Conservation (phyloP, 140 eudicot genomes). For the Erigeron philadelphicus region DNA sequence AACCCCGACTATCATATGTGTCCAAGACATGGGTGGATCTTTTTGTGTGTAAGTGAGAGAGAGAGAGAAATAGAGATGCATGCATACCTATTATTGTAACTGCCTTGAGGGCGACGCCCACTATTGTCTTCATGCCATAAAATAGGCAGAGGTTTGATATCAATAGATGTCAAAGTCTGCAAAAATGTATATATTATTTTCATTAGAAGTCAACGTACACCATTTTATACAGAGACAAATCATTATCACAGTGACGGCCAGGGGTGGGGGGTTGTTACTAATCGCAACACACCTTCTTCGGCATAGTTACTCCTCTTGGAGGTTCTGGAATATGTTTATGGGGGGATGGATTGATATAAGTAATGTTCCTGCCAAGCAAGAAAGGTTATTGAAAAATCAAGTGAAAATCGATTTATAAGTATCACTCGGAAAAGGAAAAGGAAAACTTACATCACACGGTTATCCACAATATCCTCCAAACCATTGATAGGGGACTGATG, state of each 20-base stretch:
- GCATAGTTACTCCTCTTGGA: constrained; percentile 60
- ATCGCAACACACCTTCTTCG: constrained; percentile 48
- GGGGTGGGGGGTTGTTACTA: neutral
- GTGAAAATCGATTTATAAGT: neutral
- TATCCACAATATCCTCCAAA: constrained; percentile 46
- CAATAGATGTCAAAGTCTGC: constrained; percentile 62
- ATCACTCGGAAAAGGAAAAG: constrained; percentile 5
- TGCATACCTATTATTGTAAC: constrained; percentile 52
- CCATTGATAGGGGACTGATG: constrained; percentile 71
- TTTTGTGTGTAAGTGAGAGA: neutral
- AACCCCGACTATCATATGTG: too few species aligned
- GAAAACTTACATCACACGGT: constrained; percentile 63
- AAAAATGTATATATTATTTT: neutral
- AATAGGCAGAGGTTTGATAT: constrained; percentile 75
- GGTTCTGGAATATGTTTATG: constrained; percentile 65
- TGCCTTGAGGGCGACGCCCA: constrained; percentile 53
- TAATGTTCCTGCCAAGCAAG: constrained; percentile 56
- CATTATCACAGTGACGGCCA: neutral
- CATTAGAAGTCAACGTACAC: constrained; percentile 11
- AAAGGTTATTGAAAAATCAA: neutral
- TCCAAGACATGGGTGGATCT: neutral
- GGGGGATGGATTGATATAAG: constrained; percentile 55
- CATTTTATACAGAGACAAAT: neutral
- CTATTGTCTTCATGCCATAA: constrained; percentile 91
- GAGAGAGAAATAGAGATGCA: constrained; percentile 19